These are phyloP conservation scores for Suillus variegatus DNA, from an alignment of 768 basidiomycete species.

Conservation along the genomic window DNA sequence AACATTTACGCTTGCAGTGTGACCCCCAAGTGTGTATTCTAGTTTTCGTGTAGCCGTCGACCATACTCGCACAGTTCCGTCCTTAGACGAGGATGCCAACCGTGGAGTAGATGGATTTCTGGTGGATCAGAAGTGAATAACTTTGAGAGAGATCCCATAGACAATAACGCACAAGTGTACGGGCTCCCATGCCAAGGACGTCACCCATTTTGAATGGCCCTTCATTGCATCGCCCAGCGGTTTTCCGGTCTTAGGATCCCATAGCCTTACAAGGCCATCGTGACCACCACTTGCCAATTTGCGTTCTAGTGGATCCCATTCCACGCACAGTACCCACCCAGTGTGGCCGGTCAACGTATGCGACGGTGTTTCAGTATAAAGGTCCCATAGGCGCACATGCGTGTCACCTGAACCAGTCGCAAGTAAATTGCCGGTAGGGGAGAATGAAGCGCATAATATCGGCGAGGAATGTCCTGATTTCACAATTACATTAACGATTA, in stretches of 20 bases:
- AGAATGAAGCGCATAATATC: slow-evolving; percentile 94
- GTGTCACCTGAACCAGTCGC: slow-evolving; percentile 97
- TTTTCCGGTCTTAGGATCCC: slow-evolving; percentile 93
- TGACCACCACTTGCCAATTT: slow-evolving; percentile 92
- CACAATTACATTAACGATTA: slow-evolving; percentile 9
- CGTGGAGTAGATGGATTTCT: slow-evolving; percentile 82
- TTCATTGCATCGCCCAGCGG: slow-evolving; percentile 85
- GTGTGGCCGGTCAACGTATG: slow-evolving; percentile 86
- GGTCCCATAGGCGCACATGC: slow-evolving; percentile 91
- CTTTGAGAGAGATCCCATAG: slow-evolving; percentile 8
- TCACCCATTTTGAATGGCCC: slow-evolving; percentile 97
- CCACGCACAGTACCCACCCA: slow-evolving; percentile 96
- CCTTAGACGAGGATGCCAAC: slow-evolving; percentile 94
- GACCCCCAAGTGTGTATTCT: slow-evolving; percentile 89
- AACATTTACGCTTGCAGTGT: slow-evolving; percentile 92
- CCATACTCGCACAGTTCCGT: slow-evolving; percentile 96
- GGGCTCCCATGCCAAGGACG: slow-evolving; percentile 93
- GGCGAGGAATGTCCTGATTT: slow-evolving; percentile 82
- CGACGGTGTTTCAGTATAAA: slow-evolving; percentile 89
- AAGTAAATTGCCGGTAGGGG: slow-evolving; percentile 86
- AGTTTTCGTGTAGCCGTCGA: slow-evolving; percentile 66
- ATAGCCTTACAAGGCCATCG: slow-evolving; percentile 89
- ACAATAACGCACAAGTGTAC: slow-evolving; percentile 72
- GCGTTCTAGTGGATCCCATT: slow-evolving; percentile 94
- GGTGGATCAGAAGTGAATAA: slow-evolving; percentile 6